Conservation (phyloP, 2,329 filamentous ascomycete species). For the Didymosphaeria variabile region DNA sequence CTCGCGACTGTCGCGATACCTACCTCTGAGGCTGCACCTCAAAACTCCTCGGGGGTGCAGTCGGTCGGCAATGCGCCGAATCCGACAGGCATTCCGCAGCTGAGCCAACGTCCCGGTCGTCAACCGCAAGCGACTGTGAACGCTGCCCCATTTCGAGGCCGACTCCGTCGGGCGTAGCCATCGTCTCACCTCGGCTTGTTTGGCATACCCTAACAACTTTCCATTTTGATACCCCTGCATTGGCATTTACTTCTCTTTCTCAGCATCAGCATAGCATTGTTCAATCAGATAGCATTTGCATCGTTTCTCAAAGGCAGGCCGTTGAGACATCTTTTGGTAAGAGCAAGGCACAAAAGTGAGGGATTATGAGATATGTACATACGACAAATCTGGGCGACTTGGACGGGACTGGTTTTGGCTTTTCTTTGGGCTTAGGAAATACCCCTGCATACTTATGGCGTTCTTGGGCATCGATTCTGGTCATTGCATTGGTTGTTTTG, state of each 20-base stretch:
- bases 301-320: slow-evolving; percentile 6
- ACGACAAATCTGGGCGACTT: background rate
- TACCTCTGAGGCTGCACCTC: background rate
- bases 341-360: background rate
- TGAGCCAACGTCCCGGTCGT: slow-evolving; percentile 4
- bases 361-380: slow-evolving; percentile 10
- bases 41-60: background rate
- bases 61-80: background rate
- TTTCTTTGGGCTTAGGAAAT: slow-evolving; percentile 12
- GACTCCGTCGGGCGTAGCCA: background rate
- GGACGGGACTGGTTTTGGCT: slow-evolving; percentile 4
- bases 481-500: background rate
- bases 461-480: background rate
- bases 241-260: background rate
- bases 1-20: slow-evolving; percentile 2
- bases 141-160: slow-evolving; percentile 3
- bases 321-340: slow-evolving; percentile 9
- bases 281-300: slow-evolving; percentile 9
- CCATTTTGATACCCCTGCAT: slow-evolving; percentile 12
- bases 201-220: slow-evolving; percentile 1
- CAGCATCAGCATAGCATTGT: slow-evolving; percentile 9
- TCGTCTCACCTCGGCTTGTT: background rate
- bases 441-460: slow-evolving; percentile 21
- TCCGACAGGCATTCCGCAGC: slow-evolving; percentile 1
- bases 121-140: slow-evolving; percentile 8